Evolutionary conservation across 108 stramenopile genomes (phyloP), one percentile per base, ranked within the genome.

Genomic region (Nitzschia putrida): DNA sequence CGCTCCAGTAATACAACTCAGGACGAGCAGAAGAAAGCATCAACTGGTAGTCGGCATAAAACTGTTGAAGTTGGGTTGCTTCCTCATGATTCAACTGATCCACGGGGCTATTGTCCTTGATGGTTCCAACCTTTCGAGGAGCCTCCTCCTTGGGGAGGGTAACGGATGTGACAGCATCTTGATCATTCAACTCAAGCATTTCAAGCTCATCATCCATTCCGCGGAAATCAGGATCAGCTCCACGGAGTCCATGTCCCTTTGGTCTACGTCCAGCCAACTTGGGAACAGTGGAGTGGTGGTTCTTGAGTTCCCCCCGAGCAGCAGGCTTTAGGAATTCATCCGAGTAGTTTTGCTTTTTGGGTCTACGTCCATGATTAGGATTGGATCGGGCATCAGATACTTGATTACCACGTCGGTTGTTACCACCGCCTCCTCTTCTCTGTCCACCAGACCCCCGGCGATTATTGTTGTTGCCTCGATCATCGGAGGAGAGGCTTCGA

Each of bases 261-360:
- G 69, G 47, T 53, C 84, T 86, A 11, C 85, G 77, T n/a, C 78
- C 86, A 7, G 79, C 54, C n/a, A 86, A 56, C 50, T 78, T 78
- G 20, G 91, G 91, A 74, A 92, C 84, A 20, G 84, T 79, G 18
- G 83, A 78, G 25, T 79, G 49, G 41, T 86, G 84, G 16, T 80
- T 73, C 55, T 72, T 75, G 26, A 85, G 53, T 57, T 79, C 71
- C 8, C 84, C 83, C 26, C 77, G 64, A 2, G 77, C 80, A 24
- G 84, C 80, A 1, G 77, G 80, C 29, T 85, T 57, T 10, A 85
- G 41, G 21, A 78, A 64, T 25, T 59, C 25, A 8, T 76, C 49
- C 4, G 77, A 73, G 67, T 69, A 85, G 56, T 78, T 81, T 29
- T 58, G 23, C 50, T 78, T 77, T 16, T 75, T 73, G 26, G 79